Conservation (phyloP, 164 flowering plant species). For the Vitis riparia region DNA sequence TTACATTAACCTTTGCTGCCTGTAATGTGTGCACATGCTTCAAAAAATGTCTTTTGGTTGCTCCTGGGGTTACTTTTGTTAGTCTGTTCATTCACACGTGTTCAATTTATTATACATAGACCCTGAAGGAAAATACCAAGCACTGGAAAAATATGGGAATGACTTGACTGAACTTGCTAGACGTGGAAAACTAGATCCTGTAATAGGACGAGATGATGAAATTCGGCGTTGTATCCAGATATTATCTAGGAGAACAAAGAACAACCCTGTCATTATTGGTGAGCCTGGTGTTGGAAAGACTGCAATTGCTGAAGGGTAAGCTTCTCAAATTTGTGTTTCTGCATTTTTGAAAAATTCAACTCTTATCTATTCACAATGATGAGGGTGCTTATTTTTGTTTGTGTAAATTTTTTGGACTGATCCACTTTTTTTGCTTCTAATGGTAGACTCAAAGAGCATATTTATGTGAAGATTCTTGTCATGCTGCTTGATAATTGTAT, state of each 20-base stretch:
- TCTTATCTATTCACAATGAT: background rate
- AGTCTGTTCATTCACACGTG: background rate
- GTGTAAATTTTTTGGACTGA: background rate
- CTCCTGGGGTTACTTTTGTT: background rate
- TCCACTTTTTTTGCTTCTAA: background rate
- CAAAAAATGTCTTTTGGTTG: too few relatives aligned
- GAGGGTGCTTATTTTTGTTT: background rate
- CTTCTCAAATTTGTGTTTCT: background rate
- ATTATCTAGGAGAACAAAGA: conserved; percentile 86
- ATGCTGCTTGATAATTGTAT: background rate
- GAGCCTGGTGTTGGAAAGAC: conserved; percentile 99
- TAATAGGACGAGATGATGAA: conserved; percentile 98
- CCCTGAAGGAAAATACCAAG: conserved; percentile 95
- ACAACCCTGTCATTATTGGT: conserved; percentile 96
- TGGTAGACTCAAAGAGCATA: background rate
- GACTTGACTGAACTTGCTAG: conserved; percentile 95
- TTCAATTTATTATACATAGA: conserved; percentile 36
- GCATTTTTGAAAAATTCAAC: background rate
- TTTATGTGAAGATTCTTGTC: background rate
- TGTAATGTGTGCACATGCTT: too few relatives aligned
- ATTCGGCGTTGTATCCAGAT: conserved; percentile 96
- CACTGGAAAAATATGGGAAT: conserved; percentile 86
- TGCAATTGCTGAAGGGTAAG: conserved; percentile 99
- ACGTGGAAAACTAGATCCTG: conserved; percentile 98
- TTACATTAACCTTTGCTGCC: too few relatives aligned